These are phyloP conservation scores for Saprolegnia parasitica DNA, from an alignment of 352 stramenopile species.

Conservation along the genomic window DNA sequence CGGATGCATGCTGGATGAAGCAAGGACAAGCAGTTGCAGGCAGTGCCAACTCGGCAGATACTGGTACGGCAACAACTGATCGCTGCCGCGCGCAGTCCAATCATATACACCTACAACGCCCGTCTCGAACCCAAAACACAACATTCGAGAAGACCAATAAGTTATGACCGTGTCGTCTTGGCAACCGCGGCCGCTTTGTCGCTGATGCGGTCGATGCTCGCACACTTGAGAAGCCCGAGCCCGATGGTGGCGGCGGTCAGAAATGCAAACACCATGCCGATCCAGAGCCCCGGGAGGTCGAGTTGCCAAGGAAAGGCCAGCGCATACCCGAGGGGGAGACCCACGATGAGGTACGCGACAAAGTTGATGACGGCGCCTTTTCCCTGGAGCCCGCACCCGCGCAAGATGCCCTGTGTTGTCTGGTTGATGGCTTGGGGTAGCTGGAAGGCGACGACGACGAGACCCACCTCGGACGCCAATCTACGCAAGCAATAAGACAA, in stretches of 20 bases:
- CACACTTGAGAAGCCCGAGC: neutral
- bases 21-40: too few species aligned
- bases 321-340: slow-evolving; percentile 34
- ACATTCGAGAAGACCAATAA: too few species aligned
- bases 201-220: slow-evolving; percentile 4
- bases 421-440: slow-evolving; percentile 35
- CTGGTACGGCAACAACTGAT: too few species aligned
- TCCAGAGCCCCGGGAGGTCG: slow-evolving; percentile 33
- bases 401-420: slow-evolving; percentile 34
- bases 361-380: slow-evolving; percentile 35
- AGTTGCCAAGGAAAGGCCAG: slow-evolving; percentile 26
- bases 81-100: too few species aligned
- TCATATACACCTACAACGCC: too few species aligned
- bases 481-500: slow-evolving; percentile 27
- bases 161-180: neutral
- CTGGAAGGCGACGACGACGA: slow-evolving; percentile 35
- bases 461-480: slow-evolving; percentile 30
- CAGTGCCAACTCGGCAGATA: too few species aligned
- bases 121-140: too few species aligned
- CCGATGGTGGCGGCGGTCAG: neutral
- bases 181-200: neutral
- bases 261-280: slow-evolving; percentile 30
- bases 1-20: too few species aligned
- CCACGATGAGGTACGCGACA: slow-evolving; percentile 37
- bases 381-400: slow-evolving; percentile 31